phyloP scores from a whole-genome alignment of 2,329 filamentous ascomycete species.

The Aspergillus tanneri region DNA sequence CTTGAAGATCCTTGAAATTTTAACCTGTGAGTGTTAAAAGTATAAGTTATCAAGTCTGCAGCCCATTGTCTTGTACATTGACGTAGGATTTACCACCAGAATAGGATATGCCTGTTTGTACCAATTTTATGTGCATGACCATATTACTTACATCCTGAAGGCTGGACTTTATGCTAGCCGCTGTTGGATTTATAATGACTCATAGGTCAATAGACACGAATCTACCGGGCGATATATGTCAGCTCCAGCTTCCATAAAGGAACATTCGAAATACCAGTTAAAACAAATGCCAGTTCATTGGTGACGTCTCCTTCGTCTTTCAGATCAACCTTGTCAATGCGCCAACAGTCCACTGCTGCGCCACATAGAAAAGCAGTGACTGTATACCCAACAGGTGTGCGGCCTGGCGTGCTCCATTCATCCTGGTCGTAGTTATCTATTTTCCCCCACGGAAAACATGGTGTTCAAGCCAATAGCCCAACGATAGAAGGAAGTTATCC shows the following conservation, averaged over 20 bases:
- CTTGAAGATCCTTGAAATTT: no score
- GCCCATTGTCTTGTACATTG: no score
- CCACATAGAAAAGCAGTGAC: slow-evolving; percentile 49
- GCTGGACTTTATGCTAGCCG: no score
- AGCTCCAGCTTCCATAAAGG: slow-evolving; percentile 52
- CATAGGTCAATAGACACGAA: no score
- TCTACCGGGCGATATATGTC: slow-evolving; percentile 45
- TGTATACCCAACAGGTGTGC: slow-evolving; percentile 47
- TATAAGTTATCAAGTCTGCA: no score
- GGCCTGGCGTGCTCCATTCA: slow-evolving; percentile 48
- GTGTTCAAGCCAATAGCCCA: slow-evolving; percentile 55
- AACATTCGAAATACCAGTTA: slow-evolving; percentile 50
- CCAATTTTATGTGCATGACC: no score
- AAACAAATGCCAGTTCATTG: slow-evolving; percentile 54
- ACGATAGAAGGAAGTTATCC: slow-evolving; percentile 49
- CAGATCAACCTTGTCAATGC: slow-evolving; percentile 48
- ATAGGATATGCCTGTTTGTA: no score
- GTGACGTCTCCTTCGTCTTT: slow-evolving; percentile 51
- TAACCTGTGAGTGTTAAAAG: no score
- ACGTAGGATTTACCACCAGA: no score
- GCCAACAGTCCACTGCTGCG: slow-evolving; percentile 54
- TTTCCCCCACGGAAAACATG: slow-evolving; percentile 48
- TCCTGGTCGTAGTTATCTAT: slow-evolving; percentile 50
- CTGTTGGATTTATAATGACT: no score
- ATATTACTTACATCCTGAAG: not conserved